Percentiles rank a stretch among this genome's conserved stretches.
Evolutionary conservation across 1,139 yeast species (phyloP).

Genomic region (Suhomyces anneliseae): DNA sequence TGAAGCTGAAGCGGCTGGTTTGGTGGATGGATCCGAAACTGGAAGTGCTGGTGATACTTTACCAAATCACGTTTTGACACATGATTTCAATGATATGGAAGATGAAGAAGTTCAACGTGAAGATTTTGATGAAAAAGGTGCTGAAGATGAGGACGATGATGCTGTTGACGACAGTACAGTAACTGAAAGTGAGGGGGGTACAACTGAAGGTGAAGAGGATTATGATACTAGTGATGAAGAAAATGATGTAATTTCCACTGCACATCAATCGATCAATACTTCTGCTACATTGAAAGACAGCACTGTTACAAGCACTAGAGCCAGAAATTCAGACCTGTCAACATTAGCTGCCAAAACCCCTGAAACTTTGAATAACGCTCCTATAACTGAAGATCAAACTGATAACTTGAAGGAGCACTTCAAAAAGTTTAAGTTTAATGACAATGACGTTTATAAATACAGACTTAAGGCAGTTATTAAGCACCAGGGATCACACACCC

Average conservation of each 20-base stretch:
- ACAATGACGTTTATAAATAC: constrained; percentile 52
- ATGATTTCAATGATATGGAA: constrained; percentile 47
- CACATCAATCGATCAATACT: constrained; percentile 15
- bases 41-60: constrained; percentile 3
- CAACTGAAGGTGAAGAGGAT: constrained; percentile 22
- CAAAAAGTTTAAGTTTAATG: constrained; percentile 43
- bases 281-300: constrained; percentile 16
- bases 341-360: constrained; percentile 17
- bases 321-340: constrained; percentile 17
- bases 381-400: constrained; percentile 42
- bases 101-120: constrained; percentile 45
- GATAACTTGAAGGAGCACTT: constrained; percentile 40
- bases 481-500: constrained; percentile 85
- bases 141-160: constrained; percentile 29
- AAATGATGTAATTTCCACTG: constrained; percentile 19
- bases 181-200: constrained; percentile 14
- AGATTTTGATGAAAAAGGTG: constrained; percentile 42
- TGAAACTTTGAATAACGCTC: constrained; percentile 39
- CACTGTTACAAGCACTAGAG: constrained; percentile 3
- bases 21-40: constrained; percentile 4
- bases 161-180: constrained; percentile 21
- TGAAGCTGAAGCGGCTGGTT: constrained; percentile 12
- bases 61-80: constrained; percentile 35
- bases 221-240: constrained; percentile 23
- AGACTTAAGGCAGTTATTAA: constrained; percentile 69